Conservation (phyloP, 768 basidiomycete species). For the Exsudoporus frostii region DNA sequence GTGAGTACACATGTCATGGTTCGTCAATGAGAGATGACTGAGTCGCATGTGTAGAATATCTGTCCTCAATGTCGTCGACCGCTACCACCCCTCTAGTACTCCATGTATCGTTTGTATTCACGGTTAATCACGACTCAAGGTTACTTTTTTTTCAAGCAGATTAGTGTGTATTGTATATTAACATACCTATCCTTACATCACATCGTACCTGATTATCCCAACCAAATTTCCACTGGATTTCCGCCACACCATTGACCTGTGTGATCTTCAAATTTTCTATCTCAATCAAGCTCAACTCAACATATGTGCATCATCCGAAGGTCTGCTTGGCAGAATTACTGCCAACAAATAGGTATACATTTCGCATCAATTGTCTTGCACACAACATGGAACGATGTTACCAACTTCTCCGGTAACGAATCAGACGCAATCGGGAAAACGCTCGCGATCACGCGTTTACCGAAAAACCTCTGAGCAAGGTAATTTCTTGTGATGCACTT, state of each 20-base stretch:
- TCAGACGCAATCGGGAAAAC: too few relatives aligned
- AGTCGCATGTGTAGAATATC: constrained; percentile 56
- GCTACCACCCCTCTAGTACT: constrained; percentile 65
- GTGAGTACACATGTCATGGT: constrained; percentile 31
- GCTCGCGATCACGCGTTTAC: too few relatives aligned
- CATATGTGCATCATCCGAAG: too few relatives aligned
- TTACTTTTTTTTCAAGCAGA: not conserved
- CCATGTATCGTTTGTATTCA: not conserved
- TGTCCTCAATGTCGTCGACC: constrained; percentile 89
- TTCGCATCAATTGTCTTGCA: too few relatives aligned
- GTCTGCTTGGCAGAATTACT: too few relatives aligned
- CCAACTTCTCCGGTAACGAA: too few relatives aligned
- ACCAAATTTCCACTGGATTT: constrained; percentile 69
- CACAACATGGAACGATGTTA: too few relatives aligned
- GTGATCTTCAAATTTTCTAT: too few relatives aligned
- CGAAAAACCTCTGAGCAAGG: too few relatives aligned
- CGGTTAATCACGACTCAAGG: not conserved
- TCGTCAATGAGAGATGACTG: not conserved
- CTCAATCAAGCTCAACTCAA: too few relatives aligned
- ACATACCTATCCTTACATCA: constrained; percentile 3
- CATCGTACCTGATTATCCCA: constrained; percentile 34
- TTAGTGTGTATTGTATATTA: constrained; percentile 10
- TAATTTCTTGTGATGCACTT: too few relatives aligned
- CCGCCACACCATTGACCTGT: constrained; percentile 58
- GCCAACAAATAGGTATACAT: too few relatives aligned